These are phyloP conservation scores for Fomitopsis serialis DNA, from an alignment of 768 basidiomycete species.

Conservation along the genomic window DNA sequence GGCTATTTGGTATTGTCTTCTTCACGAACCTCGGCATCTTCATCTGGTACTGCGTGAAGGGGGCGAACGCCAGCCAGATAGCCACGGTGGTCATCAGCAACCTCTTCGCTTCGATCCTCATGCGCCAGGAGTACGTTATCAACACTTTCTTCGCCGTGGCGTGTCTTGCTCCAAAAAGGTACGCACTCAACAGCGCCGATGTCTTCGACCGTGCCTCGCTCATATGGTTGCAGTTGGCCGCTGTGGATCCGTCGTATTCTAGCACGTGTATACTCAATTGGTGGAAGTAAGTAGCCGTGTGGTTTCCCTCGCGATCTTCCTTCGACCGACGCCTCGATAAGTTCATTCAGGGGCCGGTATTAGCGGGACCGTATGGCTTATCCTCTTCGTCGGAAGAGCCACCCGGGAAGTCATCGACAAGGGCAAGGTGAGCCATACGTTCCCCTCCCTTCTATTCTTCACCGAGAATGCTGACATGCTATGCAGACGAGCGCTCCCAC, in stretches of 20 bases:
- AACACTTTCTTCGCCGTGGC: conserved; percentile 51
- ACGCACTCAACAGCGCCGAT: conserved; percentile 12
- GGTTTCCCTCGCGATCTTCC: conserved; percentile 23
- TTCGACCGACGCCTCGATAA: background rate
- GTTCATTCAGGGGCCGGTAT: conserved; percentile 55
- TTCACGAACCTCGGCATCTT: conserved; percentile 44
- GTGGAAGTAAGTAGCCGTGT: conserved; percentile 31
- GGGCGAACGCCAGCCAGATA: conserved; percentile 25
- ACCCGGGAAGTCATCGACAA: conserved; percentile 41
- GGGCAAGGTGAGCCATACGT: conserved; percentile 21
- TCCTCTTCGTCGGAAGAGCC: conserved; percentile 43
- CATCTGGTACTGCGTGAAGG: conserved; percentile 27
- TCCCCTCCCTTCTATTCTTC: conserved; percentile 31
- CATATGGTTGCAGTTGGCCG: conserved; percentile 41
- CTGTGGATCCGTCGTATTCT: conserved; percentile 46
- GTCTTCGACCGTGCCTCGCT: background rate
- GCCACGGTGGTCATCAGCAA: conserved; percentile 39
- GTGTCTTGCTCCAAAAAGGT: conserved; percentile 46
- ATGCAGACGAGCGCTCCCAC: conserved; percentile 42
- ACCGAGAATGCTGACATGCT: conserved; percentile 32
- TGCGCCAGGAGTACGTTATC: conserved; percentile 50
- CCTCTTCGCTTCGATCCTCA: conserved; percentile 36
- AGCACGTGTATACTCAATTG: conserved; percentile 55
- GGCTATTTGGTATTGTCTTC: conserved; percentile 51
- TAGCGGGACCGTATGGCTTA: conserved; percentile 49